phyloP scores from a whole-genome alignment of 192 early-diverging fungal species.

The Entophlyctis luteolus region DNA sequence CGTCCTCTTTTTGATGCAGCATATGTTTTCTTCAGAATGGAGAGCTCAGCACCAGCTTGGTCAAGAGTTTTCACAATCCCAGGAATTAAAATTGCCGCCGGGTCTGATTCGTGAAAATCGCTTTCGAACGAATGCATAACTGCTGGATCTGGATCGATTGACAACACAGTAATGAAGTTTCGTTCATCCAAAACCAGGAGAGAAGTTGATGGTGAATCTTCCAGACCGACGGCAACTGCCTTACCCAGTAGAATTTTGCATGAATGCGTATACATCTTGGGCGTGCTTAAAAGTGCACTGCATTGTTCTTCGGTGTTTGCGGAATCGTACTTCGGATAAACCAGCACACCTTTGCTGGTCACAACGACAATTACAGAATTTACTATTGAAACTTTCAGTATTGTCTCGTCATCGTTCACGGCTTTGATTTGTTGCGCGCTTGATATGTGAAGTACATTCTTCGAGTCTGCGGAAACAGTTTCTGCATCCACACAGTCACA shows the following conservation, averaged over 20 bases:
- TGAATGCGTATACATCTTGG: constrained; percentile 1
- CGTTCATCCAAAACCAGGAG: neutral
- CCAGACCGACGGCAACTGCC: neutral
- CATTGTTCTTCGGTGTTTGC: neutral
- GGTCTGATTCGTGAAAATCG: neutral
- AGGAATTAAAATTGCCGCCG: neutral
- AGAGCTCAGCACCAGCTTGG: neutral
- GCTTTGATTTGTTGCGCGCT: neutral
- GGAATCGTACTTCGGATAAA: neutral
- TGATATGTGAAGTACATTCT: neutral
- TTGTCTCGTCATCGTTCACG: neutral
- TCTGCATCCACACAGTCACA: neutral
- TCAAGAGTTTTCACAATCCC: neutral
- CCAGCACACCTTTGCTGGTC: neutral
- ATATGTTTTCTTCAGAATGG: neutral
- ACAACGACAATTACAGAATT: neutral
- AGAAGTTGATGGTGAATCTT: too few species aligned
- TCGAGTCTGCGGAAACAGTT: neutral
- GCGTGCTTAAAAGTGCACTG: neutral
- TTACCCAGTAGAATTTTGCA: neutral
- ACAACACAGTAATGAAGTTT: neutral
- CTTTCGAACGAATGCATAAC: neutral
- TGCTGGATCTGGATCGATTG: neutral
- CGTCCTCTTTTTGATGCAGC: neutral
- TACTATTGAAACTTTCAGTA: neutral